phyloP scores from a whole-genome alignment of 441 rosid species.

The Geranium incanum region DNA sequence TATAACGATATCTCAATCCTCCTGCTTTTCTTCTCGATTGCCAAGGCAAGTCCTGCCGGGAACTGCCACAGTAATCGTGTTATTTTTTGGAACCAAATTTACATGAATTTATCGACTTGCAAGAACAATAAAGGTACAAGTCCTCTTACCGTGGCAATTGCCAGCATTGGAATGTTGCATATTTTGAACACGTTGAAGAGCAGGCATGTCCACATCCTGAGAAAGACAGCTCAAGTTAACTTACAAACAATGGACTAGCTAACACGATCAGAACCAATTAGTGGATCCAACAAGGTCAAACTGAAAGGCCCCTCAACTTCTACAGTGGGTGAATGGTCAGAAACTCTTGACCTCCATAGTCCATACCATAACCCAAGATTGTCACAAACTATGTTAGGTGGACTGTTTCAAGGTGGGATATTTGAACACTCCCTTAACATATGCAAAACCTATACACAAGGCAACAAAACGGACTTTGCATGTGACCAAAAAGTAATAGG shows the following conservation, averaged over 20 bases:
- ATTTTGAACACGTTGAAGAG: conserved; percentile 63
- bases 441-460: too few species aligned
- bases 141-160: conserved; percentile 55
- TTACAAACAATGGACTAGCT: too few species aligned
- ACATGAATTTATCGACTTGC: not conserved
- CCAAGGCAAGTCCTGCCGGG: conserved; percentile 76
- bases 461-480: too few species aligned
- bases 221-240: not conserved
- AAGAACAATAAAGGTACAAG: not conserved
- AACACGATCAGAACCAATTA: not conserved
- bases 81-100: not conserved
- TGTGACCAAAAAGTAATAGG: too few species aligned
- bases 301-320: too few species aligned
- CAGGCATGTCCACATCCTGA: conserved; percentile 81
- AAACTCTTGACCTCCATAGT: too few species aligned
- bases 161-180: conserved; percentile 70
- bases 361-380: too few species aligned
- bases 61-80: conserved; percentile 19
- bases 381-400: too few species aligned
- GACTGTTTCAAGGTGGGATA: too few species aligned
- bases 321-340: too few species aligned
- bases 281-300: too few species aligned
- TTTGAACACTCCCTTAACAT: too few species aligned
- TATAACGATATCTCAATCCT: conserved; percentile 86
- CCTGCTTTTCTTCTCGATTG: conserved; percentile 90